Evolutionary conservation across 1,284 basidiomycete species (phyloP), one percentile per base, ranked within the genome.

Genomic region (Tetrapyrgos nigripes): DNA sequence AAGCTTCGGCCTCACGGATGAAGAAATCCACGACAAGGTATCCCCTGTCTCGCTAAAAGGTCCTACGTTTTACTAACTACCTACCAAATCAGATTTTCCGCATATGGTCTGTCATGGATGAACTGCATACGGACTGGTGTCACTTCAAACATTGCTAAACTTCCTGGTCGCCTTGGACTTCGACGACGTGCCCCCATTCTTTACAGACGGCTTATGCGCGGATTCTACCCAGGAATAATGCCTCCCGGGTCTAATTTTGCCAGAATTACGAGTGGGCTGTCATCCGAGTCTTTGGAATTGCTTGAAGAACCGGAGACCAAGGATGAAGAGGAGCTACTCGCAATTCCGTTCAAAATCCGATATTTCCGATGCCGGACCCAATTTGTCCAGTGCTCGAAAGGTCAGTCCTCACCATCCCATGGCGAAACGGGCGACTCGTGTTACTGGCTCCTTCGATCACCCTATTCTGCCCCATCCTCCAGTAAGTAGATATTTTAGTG

Each of bases 21-120:
- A 85, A 13, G 90, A 95, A 43, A 93, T 97, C 61, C 83, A 89
- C 63, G 74, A 80, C 40, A 92, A 93, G 77, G 88, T 91, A 61
- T 54, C 73, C 46, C n/a, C n/a, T n/a, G n/a, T n/a, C 26, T 52
- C 28, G 31, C 26, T 23, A 48, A 29, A 37, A 51, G 27, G 53
- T 33, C 28, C 50, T 49, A 35, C 50, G 50, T 55, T 28, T 53
- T 40, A 49, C 47, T 33, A 40, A 46, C 64, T 44, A 9, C 24
- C 14, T 28, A 27, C 13, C 11, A 17, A n/a, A 35, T 23, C 31
- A 91, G 88, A 74, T 93, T 47, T 82, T 86, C 79, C 81, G 81
- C 56, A 95, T 98, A 55, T 98, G 96, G 95, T 71, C 79, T 50
- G 92, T 95, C 2, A 98, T 98, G 96, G 96, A 98, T 71, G 86